Conservation (phyloP, 2,329 filamentous ascomycete species). For the Dryadomyces sulphureus region DNA sequence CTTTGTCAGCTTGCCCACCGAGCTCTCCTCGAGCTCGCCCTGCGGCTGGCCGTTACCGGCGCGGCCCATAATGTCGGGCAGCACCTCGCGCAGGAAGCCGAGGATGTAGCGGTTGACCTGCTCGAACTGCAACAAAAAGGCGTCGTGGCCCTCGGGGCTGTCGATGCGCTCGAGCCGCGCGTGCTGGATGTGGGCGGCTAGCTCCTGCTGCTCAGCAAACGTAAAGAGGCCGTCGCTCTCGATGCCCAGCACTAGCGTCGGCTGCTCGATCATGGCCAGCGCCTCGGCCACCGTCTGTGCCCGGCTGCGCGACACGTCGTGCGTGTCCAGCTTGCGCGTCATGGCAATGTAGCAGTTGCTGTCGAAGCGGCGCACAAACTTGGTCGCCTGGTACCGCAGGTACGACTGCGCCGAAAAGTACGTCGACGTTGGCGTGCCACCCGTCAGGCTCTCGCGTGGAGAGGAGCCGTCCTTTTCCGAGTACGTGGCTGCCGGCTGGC, state of each 20-base stretch:
- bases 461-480: too few species aligned
- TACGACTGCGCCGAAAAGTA: constrained; percentile 98
- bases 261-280: constrained; percentile 71
- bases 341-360: constrained; percentile 99
- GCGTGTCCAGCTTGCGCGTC: constrained; percentile 92
- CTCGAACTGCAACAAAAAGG: constrained; percentile 91
- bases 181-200: constrained; percentile 68
- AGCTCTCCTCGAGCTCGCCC: constrained; percentile 26
- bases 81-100: constrained; percentile 63
- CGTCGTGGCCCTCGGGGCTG: constrained; percentile 89
- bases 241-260: constrained; percentile 81
- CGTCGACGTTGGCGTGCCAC: constrained; percentile 51
- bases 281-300: constrained; percentile 55
- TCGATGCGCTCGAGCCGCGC: constrained; percentile 75
- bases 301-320: constrained; percentile 77
- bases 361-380: constrained; percentile 95
- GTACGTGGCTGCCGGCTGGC: constrained; percentile 6
- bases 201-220: constrained; percentile 87
- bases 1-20: constrained; percentile 55
- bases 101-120: constrained; percentile 86
- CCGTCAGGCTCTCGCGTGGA: constrained; percentile 33
- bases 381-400: constrained; percentile 86
- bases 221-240: constrained; percentile 94
- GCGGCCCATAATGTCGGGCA: constrained; percentile 77
- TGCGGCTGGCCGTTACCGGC: constrained; percentile 23